Evolutionary conservation across 1,284 basidiomycete species (phyloP).

Genomic region (Malassezia pachydermatis): DNA sequence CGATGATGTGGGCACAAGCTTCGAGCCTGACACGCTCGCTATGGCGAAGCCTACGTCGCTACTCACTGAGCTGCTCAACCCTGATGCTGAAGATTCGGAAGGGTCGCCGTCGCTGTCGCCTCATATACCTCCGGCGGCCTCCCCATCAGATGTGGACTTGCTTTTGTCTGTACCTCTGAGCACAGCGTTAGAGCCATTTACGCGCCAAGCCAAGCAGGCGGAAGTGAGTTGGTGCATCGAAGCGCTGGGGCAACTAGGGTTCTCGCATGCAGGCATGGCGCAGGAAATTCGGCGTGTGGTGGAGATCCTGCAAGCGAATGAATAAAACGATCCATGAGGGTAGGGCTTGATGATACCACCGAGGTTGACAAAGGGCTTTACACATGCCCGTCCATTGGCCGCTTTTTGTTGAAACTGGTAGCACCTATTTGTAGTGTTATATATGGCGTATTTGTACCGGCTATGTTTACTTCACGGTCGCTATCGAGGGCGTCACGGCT

Average conservation of each 20-base stretch:
- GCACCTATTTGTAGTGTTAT: too few relatives aligned
- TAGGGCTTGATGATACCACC: neutral
- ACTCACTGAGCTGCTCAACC: slow-evolving; percentile 8
- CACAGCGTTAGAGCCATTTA: slow-evolving; percentile 25
- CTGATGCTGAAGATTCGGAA: neutral
- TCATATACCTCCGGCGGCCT: neutral
- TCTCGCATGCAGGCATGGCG: slow-evolving; percentile 36
- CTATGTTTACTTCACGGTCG: too few relatives aligned
- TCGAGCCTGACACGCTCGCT: too few relatives aligned
- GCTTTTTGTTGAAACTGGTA: too few relatives aligned
- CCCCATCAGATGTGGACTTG: neutral
- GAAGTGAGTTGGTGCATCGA: slow-evolving; percentile 36
- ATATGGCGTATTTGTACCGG: too few relatives aligned
- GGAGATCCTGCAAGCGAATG: slow-evolving; percentile 22
- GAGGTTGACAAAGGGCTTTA: too few relatives aligned
- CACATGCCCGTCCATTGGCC: too few relatives aligned
- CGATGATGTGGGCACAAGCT: neutral
- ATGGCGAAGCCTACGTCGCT: too few relatives aligned
- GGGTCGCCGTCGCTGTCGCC: neutral
- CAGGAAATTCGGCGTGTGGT: slow-evolving; percentile 32
- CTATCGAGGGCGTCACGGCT: too few relatives aligned
- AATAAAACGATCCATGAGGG: neutral
- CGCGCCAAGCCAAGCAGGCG: slow-evolving; percentile 26
- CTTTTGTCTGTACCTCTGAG: slow-evolving; percentile 1
- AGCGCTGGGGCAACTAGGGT: slow-evolving; percentile 39